Base-by-base conservation (phyloP, 2,329 filamentous ascomycete genomes). In the Diaporthe sp. region DNA sequence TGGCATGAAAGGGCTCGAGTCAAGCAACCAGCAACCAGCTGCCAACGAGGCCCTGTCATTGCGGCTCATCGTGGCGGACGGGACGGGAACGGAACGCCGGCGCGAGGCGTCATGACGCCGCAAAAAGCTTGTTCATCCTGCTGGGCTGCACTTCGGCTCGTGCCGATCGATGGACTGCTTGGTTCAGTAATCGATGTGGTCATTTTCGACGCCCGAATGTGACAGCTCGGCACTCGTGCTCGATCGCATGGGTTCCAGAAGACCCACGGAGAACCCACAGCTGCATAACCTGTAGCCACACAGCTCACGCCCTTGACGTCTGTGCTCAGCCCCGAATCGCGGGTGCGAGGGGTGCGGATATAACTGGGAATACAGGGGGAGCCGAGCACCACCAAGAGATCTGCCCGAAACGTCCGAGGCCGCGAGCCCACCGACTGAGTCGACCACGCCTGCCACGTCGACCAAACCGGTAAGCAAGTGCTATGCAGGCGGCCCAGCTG, bases 161-260 rank as follows among this genome's bases (percentile, higher is more conserved):
- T 39, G 31, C 62, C 62, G 62, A 25, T 12, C 31, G 7, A 13
- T 10, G 25, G 39, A 28, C 17, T 17, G 25, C 39, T 65, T 44
- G 39, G 37, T 15, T 67, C 25, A 53, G 19, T 37, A 15, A 68
- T n/a, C 19, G 42, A 49, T 13, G 10, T 49, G 28, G 44, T 44
- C 39, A 44, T 10, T 13, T n/a, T n/a, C 61, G 62, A 51, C 28
- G 25, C 28, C 62, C 42, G 4, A 25, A 25, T 37, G 28, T 67
- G 62, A 51, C 44, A 12, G 46, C 44, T 68, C 62, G 62, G 62
- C 62, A 51, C 44, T 39, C 62, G 62, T 68, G 62, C 62, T 68
- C 31, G 62, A 68, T 68, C 13, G 25, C 51, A 57, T 31, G 15
- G 44, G n/a, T 67, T 68, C 22, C 17, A 34, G 13, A 46, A 51